These are phyloP conservation scores for Erigeron canadensis DNA, from an alignment of 129 eudicot species.

Conservation along the genomic window DNA sequence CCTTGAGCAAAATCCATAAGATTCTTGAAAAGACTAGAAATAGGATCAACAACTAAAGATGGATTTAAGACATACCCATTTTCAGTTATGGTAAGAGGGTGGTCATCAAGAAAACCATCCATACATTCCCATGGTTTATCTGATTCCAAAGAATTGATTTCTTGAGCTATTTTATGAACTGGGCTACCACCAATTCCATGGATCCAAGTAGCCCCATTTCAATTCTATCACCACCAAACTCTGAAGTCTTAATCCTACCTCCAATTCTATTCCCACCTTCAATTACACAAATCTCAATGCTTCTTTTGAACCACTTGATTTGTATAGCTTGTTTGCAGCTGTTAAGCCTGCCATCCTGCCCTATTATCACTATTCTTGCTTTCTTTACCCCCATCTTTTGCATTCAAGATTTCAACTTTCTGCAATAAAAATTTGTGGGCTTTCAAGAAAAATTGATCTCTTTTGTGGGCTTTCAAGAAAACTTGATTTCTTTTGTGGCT, in stretches of 20 bases:
- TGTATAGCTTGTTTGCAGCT: conserved; percentile 83
- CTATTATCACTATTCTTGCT: conserved; percentile 81
- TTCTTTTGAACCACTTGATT: conserved; percentile 35
- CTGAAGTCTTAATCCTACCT: conserved; percentile 75
- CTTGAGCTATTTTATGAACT: conserved; percentile 66
- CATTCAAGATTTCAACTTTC: not conserved
- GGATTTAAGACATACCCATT: conserved; percentile 54
- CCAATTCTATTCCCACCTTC: conserved; percentile 92
- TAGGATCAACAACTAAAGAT: conserved; percentile 57
- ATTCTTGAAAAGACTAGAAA: conserved; percentile 47
- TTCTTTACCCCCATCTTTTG: conserved; percentile 61
- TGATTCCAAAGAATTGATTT: conserved; percentile 50
- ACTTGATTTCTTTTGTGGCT: not conserved
- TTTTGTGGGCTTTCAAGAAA: not conserved
- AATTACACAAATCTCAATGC: conserved; percentile 61
- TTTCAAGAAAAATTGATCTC: conserved; percentile 12
- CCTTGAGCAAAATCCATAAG: conserved; percentile 71
- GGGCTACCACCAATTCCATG: conserved; percentile 92
- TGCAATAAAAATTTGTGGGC: conserved; percentile 17
- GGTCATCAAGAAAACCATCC: conserved; percentile 65
- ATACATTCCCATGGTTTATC: conserved; percentile 89
- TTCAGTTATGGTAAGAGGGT: conserved; percentile 65
- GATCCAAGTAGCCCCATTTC: conserved; percentile 97
- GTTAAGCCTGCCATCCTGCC: conserved; percentile 92
- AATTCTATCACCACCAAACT: conserved; percentile 80